Evolutionary conservation across 805 yeast species (phyloP), one percentile per base, ranked within the genome.

Genomic region (Spathaspora hagerdaliae): DNA sequence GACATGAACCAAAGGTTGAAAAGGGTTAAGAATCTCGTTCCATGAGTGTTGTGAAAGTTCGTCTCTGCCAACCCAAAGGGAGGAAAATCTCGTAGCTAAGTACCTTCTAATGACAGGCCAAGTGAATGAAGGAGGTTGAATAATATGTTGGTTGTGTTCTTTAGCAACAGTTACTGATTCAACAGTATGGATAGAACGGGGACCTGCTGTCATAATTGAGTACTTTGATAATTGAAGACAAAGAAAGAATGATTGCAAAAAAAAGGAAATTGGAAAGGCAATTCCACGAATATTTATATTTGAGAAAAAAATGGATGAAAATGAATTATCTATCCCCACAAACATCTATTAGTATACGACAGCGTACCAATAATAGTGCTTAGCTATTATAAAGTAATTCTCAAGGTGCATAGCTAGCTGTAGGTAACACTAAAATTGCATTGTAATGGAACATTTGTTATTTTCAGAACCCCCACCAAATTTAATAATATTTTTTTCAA

Each of bases 1-100:
- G 50, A 76, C 58, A 41, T 64, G 61, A 11, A 55, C 58, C 27
- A 76, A 57, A 0, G 69, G 70, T 10, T 71, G 69, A 29, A 76
- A 54, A 1, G 82, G 82, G 55, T 77, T 76, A 39, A 75, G 43
- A 27, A 75, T 55, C 44, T 70, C 72, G 47, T 54, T 54, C 61
- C 71, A 67, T 42, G 73, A 47, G 47, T 62, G 62, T 43, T 56
- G 45, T 29, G 63, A 49, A 54, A 63, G 60, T 36, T 69, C 77
- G 44, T 64, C 73, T 13, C 73, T 65, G 8, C 83, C 77, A 2
- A 77, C 61, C 29, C 69, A 57, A 26, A 83, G 64, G 1, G 78
- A 69, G 0, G 83, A 63, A 51, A 80, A 51, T 54, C 87, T 68
- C 0, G 82, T 70, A 12, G 39, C 58, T 10, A 67, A 51, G 48